Conservation (phyloP, 177 flowering plant genomes). For the Tripterygium wilfordii region DNA sequence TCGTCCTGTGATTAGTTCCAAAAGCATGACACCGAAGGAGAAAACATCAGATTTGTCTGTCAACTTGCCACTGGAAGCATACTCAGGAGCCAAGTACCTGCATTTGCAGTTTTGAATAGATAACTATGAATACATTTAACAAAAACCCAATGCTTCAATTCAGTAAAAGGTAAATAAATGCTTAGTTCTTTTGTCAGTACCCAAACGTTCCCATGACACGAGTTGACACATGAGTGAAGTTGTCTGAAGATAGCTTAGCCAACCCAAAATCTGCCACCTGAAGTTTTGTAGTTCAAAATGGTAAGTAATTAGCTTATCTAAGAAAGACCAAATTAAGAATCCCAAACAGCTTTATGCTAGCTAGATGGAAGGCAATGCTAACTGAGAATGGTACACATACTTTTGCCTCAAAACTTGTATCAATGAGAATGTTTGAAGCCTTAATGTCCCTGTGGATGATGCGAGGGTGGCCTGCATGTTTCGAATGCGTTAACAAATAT, state of each 20-base stretch:
- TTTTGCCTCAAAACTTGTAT: conserved; percentile 69
- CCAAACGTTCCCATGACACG: conserved; percentile 94
- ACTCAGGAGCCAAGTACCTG: conserved; percentile 94
- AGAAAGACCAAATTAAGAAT: no score
- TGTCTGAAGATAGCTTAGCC: conserved; percentile 70
- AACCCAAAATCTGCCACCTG: conserved; percentile 93
- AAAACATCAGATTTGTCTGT: conserved; percentile 91
- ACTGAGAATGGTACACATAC: no score
- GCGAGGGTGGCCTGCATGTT: conserved; percentile 67
- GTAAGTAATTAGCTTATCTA: no score
- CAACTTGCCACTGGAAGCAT: conserved; percentile 85
- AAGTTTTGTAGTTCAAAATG: no score
- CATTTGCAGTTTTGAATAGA: neutral
- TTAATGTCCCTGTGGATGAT: conserved; percentile 92
- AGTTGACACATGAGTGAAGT: conserved; percentile 74
- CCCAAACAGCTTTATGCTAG: neutral
- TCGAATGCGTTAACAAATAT: neutral
- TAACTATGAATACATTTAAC: no score
- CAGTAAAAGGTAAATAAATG: no score
- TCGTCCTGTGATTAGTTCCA: conserved; percentile 74
- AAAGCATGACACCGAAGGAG: conserved; percentile 75
- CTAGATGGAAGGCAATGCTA: neutral
- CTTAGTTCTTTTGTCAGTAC: no score
- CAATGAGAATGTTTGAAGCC: conserved; percentile 77
- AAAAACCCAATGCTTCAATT: no score